Evolutionary conservation across 495 filamentous ascomycete species (phyloP).

Genomic region (Penicilliopsis zonata): DNA sequence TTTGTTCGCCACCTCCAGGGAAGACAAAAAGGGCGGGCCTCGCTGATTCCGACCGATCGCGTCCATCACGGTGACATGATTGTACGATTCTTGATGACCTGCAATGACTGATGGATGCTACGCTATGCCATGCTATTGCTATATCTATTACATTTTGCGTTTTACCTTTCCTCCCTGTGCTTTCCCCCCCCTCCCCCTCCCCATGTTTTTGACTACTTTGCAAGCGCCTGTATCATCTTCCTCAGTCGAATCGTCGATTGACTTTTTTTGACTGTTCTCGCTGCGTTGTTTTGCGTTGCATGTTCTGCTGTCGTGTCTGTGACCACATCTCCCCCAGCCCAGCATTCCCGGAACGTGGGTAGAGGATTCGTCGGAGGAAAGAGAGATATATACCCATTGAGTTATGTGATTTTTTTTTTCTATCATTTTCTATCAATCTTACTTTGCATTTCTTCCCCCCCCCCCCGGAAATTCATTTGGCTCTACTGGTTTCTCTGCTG

Average conservation of each 20-base stretch:
- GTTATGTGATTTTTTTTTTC: background rate
- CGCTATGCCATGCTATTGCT: conserved; percentile 7
- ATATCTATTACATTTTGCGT: conserved; percentile 14
- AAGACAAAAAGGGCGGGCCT: conserved; percentile 8
- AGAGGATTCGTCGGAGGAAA: background rate
- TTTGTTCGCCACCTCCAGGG: too few species aligned
- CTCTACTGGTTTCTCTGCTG: too few species aligned
- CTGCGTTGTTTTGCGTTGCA: background rate
- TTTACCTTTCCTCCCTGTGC: conserved; percentile 7
- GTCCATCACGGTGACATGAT: conserved; percentile 31
- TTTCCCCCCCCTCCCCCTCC: conserved; percentile 11
- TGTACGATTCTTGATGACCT: conserved; percentile 38
- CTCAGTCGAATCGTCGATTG: too few species aligned
- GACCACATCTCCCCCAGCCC: too few species aligned
- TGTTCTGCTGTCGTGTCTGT: background rate
- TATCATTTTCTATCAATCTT: conserved; percentile 3
- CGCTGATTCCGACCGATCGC: conserved; percentile 11
- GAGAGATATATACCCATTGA: conserved; percentile 1
- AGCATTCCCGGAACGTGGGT: background rate
- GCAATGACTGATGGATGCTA: conserved; percentile 15
- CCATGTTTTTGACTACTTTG: conserved; percentile 1
- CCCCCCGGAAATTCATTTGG: too few species aligned
- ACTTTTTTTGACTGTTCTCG: too few species aligned
- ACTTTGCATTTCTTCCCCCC: conserved; percentile 1
- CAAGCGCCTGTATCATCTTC: conserved; percentile 2